A percentile compares a stretch with the other conserved stretches of the same genome.
Conservation (phyloP, 768 basidiomycete genomes). For the Filobasidium floriforme region DNA sequence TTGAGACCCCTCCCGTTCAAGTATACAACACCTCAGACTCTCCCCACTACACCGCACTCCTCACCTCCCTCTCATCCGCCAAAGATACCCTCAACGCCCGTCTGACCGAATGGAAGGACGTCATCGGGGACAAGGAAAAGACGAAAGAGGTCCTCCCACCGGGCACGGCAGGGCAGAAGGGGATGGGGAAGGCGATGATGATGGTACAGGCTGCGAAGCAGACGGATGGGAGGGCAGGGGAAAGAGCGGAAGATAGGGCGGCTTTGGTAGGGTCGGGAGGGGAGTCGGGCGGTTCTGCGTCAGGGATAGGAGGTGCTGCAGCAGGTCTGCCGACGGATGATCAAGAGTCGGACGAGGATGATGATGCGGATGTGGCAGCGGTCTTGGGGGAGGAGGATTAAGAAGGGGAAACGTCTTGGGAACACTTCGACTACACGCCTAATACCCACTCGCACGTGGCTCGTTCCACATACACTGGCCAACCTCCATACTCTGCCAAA, state of each 20-base stretch:
- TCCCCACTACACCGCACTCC: slow-evolving; percentile 12
- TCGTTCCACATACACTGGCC: too few relatives aligned
- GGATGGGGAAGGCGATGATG: slow-evolving; percentile 22
- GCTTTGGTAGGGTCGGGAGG: too few relatives aligned
- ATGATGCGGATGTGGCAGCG: not conserved
- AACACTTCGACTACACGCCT: too few relatives aligned
- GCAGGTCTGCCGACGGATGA: not conserved
- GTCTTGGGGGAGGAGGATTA: too few relatives aligned
- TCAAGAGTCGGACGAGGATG: slow-evolving; percentile 9
- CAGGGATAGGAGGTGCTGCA: not conserved
- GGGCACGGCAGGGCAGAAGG: slow-evolving; percentile 11
- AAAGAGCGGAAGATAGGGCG: not conserved
- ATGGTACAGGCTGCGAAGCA: slow-evolving; percentile 20
- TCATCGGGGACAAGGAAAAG: slow-evolving; percentile 21
- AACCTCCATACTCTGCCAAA: too few relatives aligned
- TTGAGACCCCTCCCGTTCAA: not conserved
- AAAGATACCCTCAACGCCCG: slow-evolving; percentile 15
- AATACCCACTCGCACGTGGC: too few relatives aligned
- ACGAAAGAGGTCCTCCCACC: slow-evolving; percentile 15
- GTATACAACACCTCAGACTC: slow-evolving; percentile 10
- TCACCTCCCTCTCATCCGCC: slow-evolving; percentile 10
- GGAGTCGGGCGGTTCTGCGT: not conserved
- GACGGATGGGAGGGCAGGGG: slow-evolving; percentile 11
- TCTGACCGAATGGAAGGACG: slow-evolving; percentile 20
- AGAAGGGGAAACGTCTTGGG: too few relatives aligned